Evolutionary conservation across 2,329 filamentous ascomycete genomes (phyloP).

Genomic region (Aspergillus aculeatinus): DNA sequence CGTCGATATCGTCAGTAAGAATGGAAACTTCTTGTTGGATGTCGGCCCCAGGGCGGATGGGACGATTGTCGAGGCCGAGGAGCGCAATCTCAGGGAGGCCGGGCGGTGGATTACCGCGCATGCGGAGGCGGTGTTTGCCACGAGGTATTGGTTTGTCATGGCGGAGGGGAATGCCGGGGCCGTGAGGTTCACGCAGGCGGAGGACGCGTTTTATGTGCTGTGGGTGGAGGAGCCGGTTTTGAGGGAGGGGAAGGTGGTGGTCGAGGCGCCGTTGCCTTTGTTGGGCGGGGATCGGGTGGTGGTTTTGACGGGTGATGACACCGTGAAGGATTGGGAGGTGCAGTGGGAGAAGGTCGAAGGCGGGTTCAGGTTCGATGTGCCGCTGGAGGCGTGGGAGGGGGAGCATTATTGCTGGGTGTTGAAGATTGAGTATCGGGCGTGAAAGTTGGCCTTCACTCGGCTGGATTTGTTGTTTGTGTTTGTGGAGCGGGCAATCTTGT

Average conservation of each 20-base stretch:
- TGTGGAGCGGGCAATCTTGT: too few relatives aligned
- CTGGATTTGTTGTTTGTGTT: too few relatives aligned
- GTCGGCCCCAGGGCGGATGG: conserved; percentile 58
- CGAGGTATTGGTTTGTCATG: conserved; percentile 55
- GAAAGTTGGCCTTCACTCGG: background rate
- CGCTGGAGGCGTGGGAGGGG: background rate
- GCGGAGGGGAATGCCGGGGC: conserved; percentile 41
- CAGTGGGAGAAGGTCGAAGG: background rate
- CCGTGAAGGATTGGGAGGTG: background rate
- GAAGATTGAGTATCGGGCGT: background rate
- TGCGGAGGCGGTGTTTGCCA: conserved; percentile 57
- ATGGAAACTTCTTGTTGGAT: conserved; percentile 58
- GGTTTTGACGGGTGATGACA: conserved; percentile 38
- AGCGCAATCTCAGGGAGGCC: conserved; percentile 50
- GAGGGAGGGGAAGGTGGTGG: conserved; percentile 37
- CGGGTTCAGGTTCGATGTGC: background rate
- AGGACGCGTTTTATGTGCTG: conserved; percentile 55
- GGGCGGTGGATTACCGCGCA: conserved; percentile 57
- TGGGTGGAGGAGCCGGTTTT: conserved; percentile 45
- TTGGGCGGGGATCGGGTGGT: conserved; percentile 49
- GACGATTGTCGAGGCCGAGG: conserved; percentile 52
- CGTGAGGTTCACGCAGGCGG: conserved; percentile 54
- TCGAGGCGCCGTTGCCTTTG: conserved; percentile 47
- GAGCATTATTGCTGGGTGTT: background rate
- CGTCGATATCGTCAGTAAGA: conserved; percentile 56